Base-by-base conservation (phyloP, 305 asterid species). In the Fraxinus dipetala region DNA sequence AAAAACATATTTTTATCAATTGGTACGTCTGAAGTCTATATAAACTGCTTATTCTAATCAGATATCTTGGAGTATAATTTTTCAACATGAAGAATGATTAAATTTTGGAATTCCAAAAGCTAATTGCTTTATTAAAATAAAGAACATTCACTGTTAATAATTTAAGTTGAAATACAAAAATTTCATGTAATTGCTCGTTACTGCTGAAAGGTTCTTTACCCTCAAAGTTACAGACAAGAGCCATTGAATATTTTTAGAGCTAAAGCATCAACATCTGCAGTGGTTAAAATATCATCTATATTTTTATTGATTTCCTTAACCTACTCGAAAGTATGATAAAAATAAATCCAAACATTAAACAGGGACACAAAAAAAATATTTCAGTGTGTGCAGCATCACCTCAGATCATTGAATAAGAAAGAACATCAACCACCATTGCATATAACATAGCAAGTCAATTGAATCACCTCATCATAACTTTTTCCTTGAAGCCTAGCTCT, bases 401-500 rank as follows among this genome's bases (percentile, higher is more conserved):
- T 18, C 67, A 56, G 18, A 75, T 81, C 79, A 31, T 79, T 86
- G 65, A 72, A 85, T 67, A 34, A 0, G 76, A 81, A 83, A 78
- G 76, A 56, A 56, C 51, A 56, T 70, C 74, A 72, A 76, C 56
- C 2, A 35, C 80, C 63, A 30, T 34, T 28, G 83, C n/a, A 69
- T 28, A 59, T 40, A 56, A 18, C 67, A 63, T n/a, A 40, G 34
- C 65, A 85, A 83, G 85, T 78, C 78, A 80, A 86, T 18, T 9
- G 67, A 80, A 85, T 86, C 89, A 96, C 98, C 98, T 96, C 99
- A 80, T 96, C 97, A 63, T 89, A 89, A 90, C 88, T 85, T 90
- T 92, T 96, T 82, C 96, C 95, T 85, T 93, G 95, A 76, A 28
- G 77, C 86, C 84, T 91, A 84, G 99, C 98, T 84, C 99, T 91